phyloP scores from a whole-genome alignment of 2,329 filamentous ascomycete genomes.

The Beauveria caledonica region DNA sequence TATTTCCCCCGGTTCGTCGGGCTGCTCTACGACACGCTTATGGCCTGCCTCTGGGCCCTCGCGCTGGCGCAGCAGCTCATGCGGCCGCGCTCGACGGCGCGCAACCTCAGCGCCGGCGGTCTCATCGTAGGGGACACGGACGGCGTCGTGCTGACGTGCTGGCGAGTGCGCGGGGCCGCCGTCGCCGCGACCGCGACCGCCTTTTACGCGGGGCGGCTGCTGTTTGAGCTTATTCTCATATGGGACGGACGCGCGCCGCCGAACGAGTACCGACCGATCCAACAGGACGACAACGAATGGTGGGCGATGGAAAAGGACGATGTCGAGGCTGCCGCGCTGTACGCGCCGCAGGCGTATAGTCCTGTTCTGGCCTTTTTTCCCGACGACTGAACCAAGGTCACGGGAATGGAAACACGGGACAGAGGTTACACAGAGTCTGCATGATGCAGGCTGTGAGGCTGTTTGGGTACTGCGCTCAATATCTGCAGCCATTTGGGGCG shows the following conservation, averaged over 20 bases:
- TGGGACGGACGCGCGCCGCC: background rate
- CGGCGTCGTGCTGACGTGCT: background rate
- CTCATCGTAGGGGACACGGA: background rate
- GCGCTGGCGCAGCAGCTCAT: slow-evolving; percentile 13
- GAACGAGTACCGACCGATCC: background rate
- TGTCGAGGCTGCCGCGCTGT: slow-evolving; percentile 5
- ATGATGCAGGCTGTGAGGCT: background rate
- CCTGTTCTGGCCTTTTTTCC: slow-evolving; percentile 27
- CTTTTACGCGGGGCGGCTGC: background rate
- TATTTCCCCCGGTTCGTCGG: slow-evolving; percentile 18
- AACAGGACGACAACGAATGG: background rate
- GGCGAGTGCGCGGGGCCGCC: background rate
- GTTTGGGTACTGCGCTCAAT: background rate
- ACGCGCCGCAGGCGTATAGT: slow-evolving; percentile 16
- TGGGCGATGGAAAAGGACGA: slow-evolving; percentile 10
- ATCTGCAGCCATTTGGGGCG: background rate
- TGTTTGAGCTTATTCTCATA: background rate
- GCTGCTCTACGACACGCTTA: slow-evolving; percentile 22
- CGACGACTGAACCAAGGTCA: background rate
- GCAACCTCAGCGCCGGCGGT: background rate
- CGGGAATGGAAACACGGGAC: background rate
- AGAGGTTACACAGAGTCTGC: background rate
- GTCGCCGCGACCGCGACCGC: background rate
- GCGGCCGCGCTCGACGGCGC: background rate
- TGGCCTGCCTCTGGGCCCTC: slow-evolving; percentile 21